These are phyloP conservation scores for Rhizopus arrhizus DNA, from an alignment of 371 early-diverging fungal genomes.

Conservation along the genomic window DNA sequence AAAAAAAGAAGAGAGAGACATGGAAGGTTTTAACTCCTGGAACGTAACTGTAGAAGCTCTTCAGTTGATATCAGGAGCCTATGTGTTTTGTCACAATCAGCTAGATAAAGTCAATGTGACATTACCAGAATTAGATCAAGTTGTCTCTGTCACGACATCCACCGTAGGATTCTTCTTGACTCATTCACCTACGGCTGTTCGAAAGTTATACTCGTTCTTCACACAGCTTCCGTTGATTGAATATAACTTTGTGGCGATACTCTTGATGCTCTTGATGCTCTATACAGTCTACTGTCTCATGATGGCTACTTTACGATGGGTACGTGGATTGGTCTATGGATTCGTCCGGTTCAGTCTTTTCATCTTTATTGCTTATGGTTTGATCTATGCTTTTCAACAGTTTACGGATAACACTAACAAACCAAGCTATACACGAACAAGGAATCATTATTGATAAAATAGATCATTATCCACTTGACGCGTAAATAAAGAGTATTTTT, in stretches of 20 bases:
- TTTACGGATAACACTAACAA: background rate
- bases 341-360: conserved; percentile 20
- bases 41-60: conserved; percentile 23
- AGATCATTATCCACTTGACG: no score
- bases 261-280: conserved; percentile 11
- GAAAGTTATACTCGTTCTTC: conserved; percentile 7
- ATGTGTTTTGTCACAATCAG: conserved; percentile 17
- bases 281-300: conserved; percentile 16
- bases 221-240: conserved; percentile 7
- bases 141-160: background rate
- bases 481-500: background rate
- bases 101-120: conserved; percentile 21
- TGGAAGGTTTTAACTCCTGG: conserved; percentile 1
- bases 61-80: conserved; percentile 8
- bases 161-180: conserved; percentile 14
- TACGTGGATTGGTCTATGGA: conserved; percentile 14
- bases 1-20: background rate
- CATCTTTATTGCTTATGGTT: conserved; percentile 16
- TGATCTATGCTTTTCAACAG: conserved; percentile 22
- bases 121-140: conserved; percentile 22
- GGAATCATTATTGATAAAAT: background rate
- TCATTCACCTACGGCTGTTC: conserved; percentile 17
- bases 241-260: conserved; percentile 12
- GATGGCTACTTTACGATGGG: conserved; percentile 27
- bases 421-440: background rate